Base-by-base conservation (phyloP, 805 yeast genomes). In the Cyberlindnera samutprakarnensis region DNA sequence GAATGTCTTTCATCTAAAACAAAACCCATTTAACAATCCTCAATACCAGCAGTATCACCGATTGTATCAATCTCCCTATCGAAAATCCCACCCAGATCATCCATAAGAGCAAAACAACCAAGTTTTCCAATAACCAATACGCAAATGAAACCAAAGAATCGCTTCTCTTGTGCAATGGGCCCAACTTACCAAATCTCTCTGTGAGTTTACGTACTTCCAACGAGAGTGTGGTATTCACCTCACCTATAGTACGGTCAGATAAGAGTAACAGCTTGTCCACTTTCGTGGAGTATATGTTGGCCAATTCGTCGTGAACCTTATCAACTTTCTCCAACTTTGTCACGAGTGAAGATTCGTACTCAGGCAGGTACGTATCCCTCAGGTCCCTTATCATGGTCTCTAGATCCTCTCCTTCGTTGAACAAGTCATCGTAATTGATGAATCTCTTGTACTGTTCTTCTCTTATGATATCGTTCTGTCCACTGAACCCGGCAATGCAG, bases 211-310 rank as follows among this genome's bases (percentile, higher is more conserved):
- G 59, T 18, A 80, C 57, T 42, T 77, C 78, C 38, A 81, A 55
- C 9, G 85, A 68, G 26, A 79, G 53, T 2, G 86, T 75, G 0
- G 90, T 80, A 50, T 76, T 81, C 33, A 81, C 73, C 46, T 79
- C 88, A 38, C 85, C 80, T 36, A 77, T 70, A 9, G 80, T 68
- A 41, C 88, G 60, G 54, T 80, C 87, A 31, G 81, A 73, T 23
- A 66, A 62, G 12, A 78, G 73, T 28, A 80, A 57, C 34, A 78
- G 49, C 30, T 70, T 75, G 45, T 80, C 87, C 24, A 78, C 66
- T 47, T 64, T 65, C 34, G 66, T 65, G 1, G 78, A 70, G 32
- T 39, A 45, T 5, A 47, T 42, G n/a, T 42, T 34, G 6, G 56
- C 18, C 10, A 47, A 33, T 6, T 43, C 42, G 7, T 47, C 40